Base-by-base conservation (phyloP, 306 rosid genomes). In the Cotoneaster glaucophyllus region DNA sequence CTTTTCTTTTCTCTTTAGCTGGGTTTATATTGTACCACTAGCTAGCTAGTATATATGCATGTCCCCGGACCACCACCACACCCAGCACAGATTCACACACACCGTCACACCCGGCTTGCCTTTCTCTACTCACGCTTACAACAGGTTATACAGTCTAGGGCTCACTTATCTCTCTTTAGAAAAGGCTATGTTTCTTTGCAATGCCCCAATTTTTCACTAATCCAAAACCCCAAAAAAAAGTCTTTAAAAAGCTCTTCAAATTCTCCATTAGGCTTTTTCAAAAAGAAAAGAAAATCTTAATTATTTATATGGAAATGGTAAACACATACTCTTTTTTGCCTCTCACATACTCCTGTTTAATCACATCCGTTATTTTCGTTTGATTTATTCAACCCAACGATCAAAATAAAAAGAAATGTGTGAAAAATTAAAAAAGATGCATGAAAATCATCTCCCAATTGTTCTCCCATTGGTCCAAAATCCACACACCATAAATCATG, bases 41-140 rank as follows among this genome's bases (percentile, higher is more conserved):
- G 17, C 53, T 12, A 21, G 19, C 19, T 18, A 53, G 11, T n/a
- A 54, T 7, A 54, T 57, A 54, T 24, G 43, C 77, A 74, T 74
- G 76, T 66, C 25, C 19, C 80, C 91, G 97, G 97, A 89, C 97
- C 97, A 92, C 96, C 80, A 84, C 67, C 78, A 86, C 97, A 89
- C 91, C 82, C 67, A 34, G 91, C 91, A 84, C 96, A 88, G 71
- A 79, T 87, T 76, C 78, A 86, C 93, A 90, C 31, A 84, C 11
- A 6, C 54, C 21, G 54, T 50, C 54, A 17, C 54, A 50, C 54
- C 54, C 8, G 78, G 83, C 77, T 82, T 81, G 29, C 87, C 93
- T 88, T 94, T 90, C 54, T 5, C 81, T 83, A 78, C 87, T 89
- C 91, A 87, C 85, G 93, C 92, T 86, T 50, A 50, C 54, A 18